phyloP scores from a whole-genome alignment of 345 rosid genomes.

The Citrus cavaleriei region DNA sequence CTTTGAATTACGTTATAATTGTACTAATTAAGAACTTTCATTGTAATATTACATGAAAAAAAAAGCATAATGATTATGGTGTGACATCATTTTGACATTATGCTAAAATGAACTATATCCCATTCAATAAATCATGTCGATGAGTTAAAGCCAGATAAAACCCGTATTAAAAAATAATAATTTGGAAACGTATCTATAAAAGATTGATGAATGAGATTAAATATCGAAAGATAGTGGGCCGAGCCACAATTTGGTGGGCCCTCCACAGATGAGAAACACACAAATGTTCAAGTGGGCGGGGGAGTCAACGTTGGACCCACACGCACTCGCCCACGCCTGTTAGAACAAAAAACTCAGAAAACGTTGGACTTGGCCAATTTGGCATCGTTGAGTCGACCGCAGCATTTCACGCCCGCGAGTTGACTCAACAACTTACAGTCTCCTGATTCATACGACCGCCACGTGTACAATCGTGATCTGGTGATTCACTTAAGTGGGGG shows the following conservation, averaged over 20 bases:
- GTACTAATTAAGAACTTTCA: too few species aligned
- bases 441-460: background rate
- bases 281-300: background rate
- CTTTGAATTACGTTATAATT: background rate
- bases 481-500: background rate
- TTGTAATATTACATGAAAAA: too few species aligned
- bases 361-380: background rate
- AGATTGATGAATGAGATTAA: background rate
- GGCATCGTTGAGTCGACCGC: background rate
- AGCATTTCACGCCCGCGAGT: background rate
- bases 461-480: background rate
- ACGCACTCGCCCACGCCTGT: background rate
- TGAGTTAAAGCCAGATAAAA: background rate
- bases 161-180: background rate
- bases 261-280: background rate
- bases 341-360: background rate
- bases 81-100: background rate
- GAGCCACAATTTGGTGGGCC: background rate
- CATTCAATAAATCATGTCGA: background rate
- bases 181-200: too few species aligned
- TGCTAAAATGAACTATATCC: background rate
- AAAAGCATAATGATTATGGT: too few species aligned
- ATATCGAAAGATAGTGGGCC: background rate
- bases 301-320: background rate
- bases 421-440: background rate